Evolutionary conservation across 371 early-diverging fungal genomes (phyloP), one percentile per base, ranked within the genome.

Genomic region (Thermomucor indicae-seudaticae): DNA sequence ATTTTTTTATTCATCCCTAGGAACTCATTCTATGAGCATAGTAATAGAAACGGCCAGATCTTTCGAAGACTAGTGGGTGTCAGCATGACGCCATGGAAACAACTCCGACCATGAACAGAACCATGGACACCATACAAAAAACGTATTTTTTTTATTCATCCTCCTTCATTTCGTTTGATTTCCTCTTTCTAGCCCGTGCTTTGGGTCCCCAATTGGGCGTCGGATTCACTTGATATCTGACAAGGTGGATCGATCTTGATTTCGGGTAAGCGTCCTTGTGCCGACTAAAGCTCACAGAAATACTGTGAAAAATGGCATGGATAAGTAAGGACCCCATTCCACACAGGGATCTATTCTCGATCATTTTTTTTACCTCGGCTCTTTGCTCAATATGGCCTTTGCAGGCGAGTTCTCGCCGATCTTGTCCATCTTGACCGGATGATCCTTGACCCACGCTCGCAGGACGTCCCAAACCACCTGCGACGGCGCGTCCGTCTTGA

Each of bases 401-500:
- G 91, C 90, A 1, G 91, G 86, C 6, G 90, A 83, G 8, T 77
- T 85, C 11, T 78, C 81, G 8, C 67, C 64, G 55, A 89, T 78
- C 54, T 86, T 88, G 35, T 79, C 61, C 62, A 75, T 71, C 22
- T 72, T 76, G 17, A 90, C 86, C 11, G 87, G 90, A 53, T 89
- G 49, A 38, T 81, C 57, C 58, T 86, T 82, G 34, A 84, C 81
- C 81, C 85, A 89, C 7, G 75, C 73, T 41, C 92, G 67, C 73
- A 99, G 75, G 31, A 97, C 74, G 62, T 96, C 95, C 95, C 98
- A 97, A n/a, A 99, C 57, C 2, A 95, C 84, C 6, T 64, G 46
- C 2, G 88, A 56, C 8, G 98, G 97, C 0, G 99, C 99, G 69
- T 96, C 78, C 0, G 99, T 99, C 70, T 99, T 99, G 57, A 99